Evolutionary conservation across 805 yeast genomes (phyloP), one percentile per base, ranked within the genome.

Genomic region (Saccharomycopsis sp.): DNA sequence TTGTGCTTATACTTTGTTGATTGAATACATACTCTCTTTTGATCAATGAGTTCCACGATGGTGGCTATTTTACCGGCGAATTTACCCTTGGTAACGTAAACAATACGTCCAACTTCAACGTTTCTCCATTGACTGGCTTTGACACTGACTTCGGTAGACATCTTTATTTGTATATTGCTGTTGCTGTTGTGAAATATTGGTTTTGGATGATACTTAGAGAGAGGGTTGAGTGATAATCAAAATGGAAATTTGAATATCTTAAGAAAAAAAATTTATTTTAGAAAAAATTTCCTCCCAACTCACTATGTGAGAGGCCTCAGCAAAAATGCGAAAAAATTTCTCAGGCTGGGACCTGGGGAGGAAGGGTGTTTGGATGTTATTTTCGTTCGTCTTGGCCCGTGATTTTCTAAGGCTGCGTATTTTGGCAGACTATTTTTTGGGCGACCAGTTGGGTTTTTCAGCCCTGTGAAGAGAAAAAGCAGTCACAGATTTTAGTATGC

Each of bases 81-180:
- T 65, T 77, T 75, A 73, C 89, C 89, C 79, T 86, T 83, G 86
- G 84, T 83, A 76, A 93, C 76, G 75, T 93, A 87, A 78, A 92
- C 97, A 76, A 94, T 89, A 84, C 99, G 97, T 79, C 99, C 99
- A 76, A 92, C 89, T 85, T 93, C 97, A 78, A 94, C 99, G 75
- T 84, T 85, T 89, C 97, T 90, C 98, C 98, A 94, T 93, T 89
- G 89, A 78, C 96, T 83, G 77, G 96, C 89, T 83, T 89, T 87
- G 78, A 94, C 94, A 76, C 87, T 78, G 75, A 90, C 76, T 73
- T 79, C 80, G 67, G 83, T 72, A 71, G 89, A 83, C 89, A 84
- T 83, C 63, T 53, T 47, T 29, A 29, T 29, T 29, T 29, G 38
- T 38, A 5, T 22, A 20, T n/a, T 25, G 25, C 53, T 50, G 34